A percentile compares a stretch with the other conserved stretches of the same genome.
These are phyloP conservation scores for Panaeolus papilionaceus DNA, from an alignment of 768 basidiomycete genomes.

Conservation along the genomic window DNA sequence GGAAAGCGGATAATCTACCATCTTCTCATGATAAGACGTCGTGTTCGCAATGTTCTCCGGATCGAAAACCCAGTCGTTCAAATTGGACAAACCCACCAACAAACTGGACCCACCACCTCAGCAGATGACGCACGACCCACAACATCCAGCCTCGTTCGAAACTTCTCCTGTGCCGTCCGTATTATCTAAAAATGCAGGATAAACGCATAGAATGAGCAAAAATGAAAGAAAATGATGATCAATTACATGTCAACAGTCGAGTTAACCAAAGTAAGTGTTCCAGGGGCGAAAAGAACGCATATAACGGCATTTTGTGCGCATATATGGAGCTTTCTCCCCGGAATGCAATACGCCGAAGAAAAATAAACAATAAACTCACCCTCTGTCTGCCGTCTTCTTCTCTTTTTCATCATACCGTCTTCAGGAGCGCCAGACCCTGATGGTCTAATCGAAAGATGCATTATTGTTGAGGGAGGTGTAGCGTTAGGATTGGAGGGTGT, in stretches of 20 bases:
- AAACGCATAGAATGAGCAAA: neutral
- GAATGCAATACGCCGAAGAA: neutral
- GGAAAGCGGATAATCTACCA: neutral
- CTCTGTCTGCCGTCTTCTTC: constrained; percentile 34
- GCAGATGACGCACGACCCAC: constrained; percentile 32
- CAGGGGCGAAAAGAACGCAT: neutral
- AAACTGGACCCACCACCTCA: constrained; percentile 17
- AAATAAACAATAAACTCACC: constrained; percentile 29
- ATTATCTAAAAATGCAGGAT: constrained; percentile 18
- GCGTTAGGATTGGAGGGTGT: constrained; percentile 20
- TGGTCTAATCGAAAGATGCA: constrained; percentile 77
- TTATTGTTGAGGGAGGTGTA: constrained; percentile 62
- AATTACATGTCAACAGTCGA: neutral
- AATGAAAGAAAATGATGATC: constrained; percentile 1
- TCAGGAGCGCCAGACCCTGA: constrained; percentile 57
- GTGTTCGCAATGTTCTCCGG: neutral
- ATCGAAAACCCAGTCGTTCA: neutral
- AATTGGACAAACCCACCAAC: neutral
- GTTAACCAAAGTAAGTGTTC: neutral
- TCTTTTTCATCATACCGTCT: constrained; percentile 63
- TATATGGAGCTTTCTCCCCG: neutral
- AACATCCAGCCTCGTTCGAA: constrained; percentile 29
- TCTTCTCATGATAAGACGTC: neutral
- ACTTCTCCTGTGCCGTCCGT: constrained; percentile 21
- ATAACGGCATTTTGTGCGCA: neutral